Conservation (phyloP, 805 yeast species). For the Candida sithepensis region DNA sequence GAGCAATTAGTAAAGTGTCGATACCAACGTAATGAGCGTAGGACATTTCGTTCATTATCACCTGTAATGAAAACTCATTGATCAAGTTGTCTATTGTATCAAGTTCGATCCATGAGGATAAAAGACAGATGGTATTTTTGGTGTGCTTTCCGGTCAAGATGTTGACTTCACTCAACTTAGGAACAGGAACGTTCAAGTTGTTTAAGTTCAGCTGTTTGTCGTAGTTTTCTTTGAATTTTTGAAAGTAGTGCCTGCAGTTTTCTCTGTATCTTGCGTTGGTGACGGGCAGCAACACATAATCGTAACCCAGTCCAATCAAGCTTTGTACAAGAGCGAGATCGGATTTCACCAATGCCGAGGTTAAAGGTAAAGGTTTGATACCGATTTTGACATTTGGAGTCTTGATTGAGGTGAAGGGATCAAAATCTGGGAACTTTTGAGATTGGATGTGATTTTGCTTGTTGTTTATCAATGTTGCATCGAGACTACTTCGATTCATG, state of each 20-base stretch:
- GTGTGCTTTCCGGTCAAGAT: slow-evolving; percentile 41
- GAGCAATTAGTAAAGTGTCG: slow-evolving; percentile 53
- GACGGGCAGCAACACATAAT: slow-evolving; percentile 49
- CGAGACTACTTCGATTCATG: not conserved
- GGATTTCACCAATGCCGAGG: slow-evolving; percentile 28
- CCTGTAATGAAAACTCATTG: slow-evolving; percentile 54
- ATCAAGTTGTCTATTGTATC: slow-evolving; percentile 49
- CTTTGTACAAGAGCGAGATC: slow-evolving; percentile 27
- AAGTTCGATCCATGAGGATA: slow-evolving; percentile 69
- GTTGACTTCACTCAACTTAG: slow-evolving; percentile 39
- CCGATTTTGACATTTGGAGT: slow-evolving; percentile 32
- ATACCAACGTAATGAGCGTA: slow-evolving; percentile 61
- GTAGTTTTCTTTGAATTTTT: slow-evolving; percentile 25
- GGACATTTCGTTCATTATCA: slow-evolving; percentile 52
- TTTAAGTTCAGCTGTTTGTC: slow-evolving; percentile 10
- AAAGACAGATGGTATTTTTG: slow-evolving; percentile 45
- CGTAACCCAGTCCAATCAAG: slow-evolving; percentile 39
- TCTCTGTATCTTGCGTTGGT: slow-evolving; percentile 50
- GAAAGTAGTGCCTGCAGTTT: slow-evolving; percentile 37
- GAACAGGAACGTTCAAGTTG: slow-evolving; percentile 36
- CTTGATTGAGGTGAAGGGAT: slow-evolving; percentile 3
- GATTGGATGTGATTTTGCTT: not conserved
- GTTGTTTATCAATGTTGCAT: not conserved
- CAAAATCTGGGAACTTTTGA: not conserved
- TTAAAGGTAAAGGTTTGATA: slow-evolving; percentile 40